Evolutionary conservation across 129 eudicot genomes (phyloP), one percentile per base, ranked within the genome.

Genomic region (Heracleum sosnowskyi): DNA sequence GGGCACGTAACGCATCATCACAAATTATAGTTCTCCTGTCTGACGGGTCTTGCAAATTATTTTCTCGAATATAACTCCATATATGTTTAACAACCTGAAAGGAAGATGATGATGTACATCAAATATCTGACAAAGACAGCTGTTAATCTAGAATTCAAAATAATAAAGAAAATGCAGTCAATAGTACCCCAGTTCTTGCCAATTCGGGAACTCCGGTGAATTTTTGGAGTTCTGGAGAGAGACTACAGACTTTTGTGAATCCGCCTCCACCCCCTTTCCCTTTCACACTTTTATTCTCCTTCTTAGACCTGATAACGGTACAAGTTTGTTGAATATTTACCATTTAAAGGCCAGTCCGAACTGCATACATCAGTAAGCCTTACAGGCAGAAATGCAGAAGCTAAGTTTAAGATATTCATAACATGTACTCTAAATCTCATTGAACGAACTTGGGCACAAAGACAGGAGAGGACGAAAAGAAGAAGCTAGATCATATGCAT

Each of bases 211-310:
- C 96, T 60, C 98, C 97, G 28, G 84, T 86, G 73, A 95, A 85
- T 70, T 86, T 89, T 81, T 95, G 97, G 84, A 95, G 97, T 76
- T 90, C 87, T 18, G 97, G 97, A 81, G 97, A 95, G 76, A 95
- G 97, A 62, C 81, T 86, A 75, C 96, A 95, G 79, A 87, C 37
- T 74, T 91, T 95, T 78, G 89, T 82, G 81, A 91, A 94, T 69
- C 93, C 94, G 24, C 76, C 55, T 66, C 72, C 77, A 44, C 91
- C 91, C 74, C 90, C 96, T 81, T 85, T 88, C 78, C 79, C 92
- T 86, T 95, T 95, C 64, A 84, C 91, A 81, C 85, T 89, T 83
- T 78, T 81, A 71, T 74, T 83, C 84, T 85, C 75, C 81, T 83
- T 87, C 69, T 83, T 83, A 77, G 86, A 85, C 90, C 96, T 90